Base-by-base conservation (phyloP, 2,329 filamentous ascomycete genomes). In the Zasmidium citrigriseum region DNA sequence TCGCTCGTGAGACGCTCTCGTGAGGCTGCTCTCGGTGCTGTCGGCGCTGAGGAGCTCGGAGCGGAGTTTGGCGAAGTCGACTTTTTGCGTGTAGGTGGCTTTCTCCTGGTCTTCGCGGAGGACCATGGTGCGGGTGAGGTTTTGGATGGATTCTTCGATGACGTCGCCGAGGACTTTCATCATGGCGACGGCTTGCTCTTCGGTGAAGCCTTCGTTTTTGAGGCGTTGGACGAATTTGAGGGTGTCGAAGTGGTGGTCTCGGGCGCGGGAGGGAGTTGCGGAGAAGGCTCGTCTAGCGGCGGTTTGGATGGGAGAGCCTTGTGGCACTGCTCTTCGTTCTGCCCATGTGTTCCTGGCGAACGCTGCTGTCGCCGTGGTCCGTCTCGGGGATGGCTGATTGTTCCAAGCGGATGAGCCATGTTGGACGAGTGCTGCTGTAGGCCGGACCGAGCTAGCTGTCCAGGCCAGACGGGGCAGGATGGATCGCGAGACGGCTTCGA, bases 151-250 rank as follows among this genome's bases (percentile, higher is more conserved):
- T 78, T 99, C 95, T 74, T 98, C 91, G 65, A 99, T 97, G 10
- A 98, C 93, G 74, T 98, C 93, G 76, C 92, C 93, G 41, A 99
- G 81, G 5, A 98, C 91, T 73, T 90, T 91, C 95, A 99, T 98
- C 89, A 97, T 95, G n/a, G 95, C 93, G 23, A 91, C 92, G 2
- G 93, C 88, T 77, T 99, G 95, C 67, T 93, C 89, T 75, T 98
- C 93, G 22, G 91, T 96, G 75, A 98, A 97, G 0, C 95, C 95
- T 74, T 99, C 95, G 65, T 86, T 86, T 74, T 93, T 88, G 44
- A 99, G 81, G 53, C 91, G 84, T 77, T 96, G 91, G 41, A 99
- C 93, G 73, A 99, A 96, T 78, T 96, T 97, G 62, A 99, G 84
- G 0, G 95, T 99, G 76, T 99, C 95, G 73, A 99, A 99, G 76